phyloP scores from a whole-genome alignment of 805 yeast species.

The Candida loeiensis region DNA sequence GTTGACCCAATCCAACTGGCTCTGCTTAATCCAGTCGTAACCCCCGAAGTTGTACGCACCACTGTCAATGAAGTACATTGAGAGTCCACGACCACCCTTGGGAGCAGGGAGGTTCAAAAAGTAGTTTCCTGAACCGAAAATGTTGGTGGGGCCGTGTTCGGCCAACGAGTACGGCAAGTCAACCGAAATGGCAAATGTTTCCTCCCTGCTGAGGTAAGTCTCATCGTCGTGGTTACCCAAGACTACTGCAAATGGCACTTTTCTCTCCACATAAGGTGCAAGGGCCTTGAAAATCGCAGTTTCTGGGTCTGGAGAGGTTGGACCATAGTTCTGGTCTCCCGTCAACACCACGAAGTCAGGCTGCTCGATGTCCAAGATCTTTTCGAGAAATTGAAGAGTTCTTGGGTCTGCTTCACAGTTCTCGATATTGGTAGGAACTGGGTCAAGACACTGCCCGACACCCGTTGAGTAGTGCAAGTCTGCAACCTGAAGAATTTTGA shows the following conservation, averaged over 20 bases:
- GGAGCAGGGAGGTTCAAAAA: constrained; percentile 39
- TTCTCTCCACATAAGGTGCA: constrained; percentile 59
- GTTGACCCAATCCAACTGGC: constrained; percentile 58
- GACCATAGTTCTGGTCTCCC: constrained; percentile 91
- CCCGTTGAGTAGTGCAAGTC: constrained; percentile 90
- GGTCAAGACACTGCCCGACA: constrained; percentile 73
- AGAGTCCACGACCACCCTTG: constrained; percentile 35
- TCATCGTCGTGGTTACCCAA: constrained; percentile 96
- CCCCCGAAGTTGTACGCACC: constrained; percentile 74
- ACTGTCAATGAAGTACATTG: constrained; percentile 77
- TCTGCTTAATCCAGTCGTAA: constrained; percentile 78
- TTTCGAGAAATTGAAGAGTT: constrained; percentile 57
- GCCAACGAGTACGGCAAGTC: constrained; percentile 68
- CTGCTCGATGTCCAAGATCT: constrained; percentile 64
- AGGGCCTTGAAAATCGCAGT: constrained; percentile 74
- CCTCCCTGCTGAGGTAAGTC: constrained; percentile 59
- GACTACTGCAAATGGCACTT: constrained; percentile 78
- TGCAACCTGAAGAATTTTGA: constrained; percentile 83
- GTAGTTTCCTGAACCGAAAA: constrained; percentile 85
- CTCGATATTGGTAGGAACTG: constrained; percentile 49
- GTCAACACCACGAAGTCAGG: constrained; percentile 86
- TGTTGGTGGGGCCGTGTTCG: constrained; percentile 50
- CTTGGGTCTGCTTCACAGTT: constrained; percentile 76
- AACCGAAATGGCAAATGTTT: constrained; percentile 54
- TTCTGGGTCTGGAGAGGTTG: constrained; percentile 71